phyloP scores from a whole-genome alignment of 1,284 basidiomycete species.

The Ustilago xerochloae region DNA sequence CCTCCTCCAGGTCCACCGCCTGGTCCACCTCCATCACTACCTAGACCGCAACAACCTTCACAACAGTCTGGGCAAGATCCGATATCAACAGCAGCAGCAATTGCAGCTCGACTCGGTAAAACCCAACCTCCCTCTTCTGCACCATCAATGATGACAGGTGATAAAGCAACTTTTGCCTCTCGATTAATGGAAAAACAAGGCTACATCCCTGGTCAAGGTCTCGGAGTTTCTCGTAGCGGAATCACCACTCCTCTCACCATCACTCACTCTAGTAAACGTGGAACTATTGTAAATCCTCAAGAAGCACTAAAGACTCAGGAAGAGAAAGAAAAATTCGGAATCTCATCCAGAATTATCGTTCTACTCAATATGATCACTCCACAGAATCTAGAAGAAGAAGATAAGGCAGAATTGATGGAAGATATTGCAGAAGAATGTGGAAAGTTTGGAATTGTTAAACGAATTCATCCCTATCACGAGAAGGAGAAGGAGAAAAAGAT shows the following conservation, averaged over 20 bases:
- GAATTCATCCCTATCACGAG: slow-evolving; percentile 29
- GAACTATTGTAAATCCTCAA: slow-evolving; percentile 5
- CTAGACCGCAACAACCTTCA: too few species aligned
- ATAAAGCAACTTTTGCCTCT: slow-evolving; percentile 40
- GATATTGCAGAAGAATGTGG: slow-evolving; percentile 43
- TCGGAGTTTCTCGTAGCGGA: slow-evolving; percentile 61
- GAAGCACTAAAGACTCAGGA: neutral
- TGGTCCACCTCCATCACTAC: slow-evolving; percentile 4
- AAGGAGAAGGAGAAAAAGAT: slow-evolving; percentile 3
- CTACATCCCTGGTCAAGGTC: slow-evolving; percentile 54
- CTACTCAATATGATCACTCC: slow-evolving; percentile 25
- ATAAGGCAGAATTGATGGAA: slow-evolving; percentile 9
- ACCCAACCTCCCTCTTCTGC: neutral
- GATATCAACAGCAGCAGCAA: slow-evolving; percentile 49
- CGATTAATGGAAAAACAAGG: slow-evolving; percentile 60
- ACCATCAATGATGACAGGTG: neutral
- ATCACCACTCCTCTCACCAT: slow-evolving; percentile 46
- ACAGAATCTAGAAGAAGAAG: neutral
- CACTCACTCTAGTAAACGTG: neutral
- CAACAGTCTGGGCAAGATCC: slow-evolving; percentile 2
- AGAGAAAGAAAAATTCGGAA: slow-evolving; percentile 18
- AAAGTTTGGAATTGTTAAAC: slow-evolving; percentile 53
- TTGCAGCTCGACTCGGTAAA: slow-evolving; percentile 49
- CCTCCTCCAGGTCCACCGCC: slow-evolving; percentile 35
- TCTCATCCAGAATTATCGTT: slow-evolving; percentile 16